A percentile compares a stretch with the other conserved stretches of the same genome.
phyloP scores from a whole-genome alignment of 192 early-diverging fungal species.

The Backusella westeae region DNA sequence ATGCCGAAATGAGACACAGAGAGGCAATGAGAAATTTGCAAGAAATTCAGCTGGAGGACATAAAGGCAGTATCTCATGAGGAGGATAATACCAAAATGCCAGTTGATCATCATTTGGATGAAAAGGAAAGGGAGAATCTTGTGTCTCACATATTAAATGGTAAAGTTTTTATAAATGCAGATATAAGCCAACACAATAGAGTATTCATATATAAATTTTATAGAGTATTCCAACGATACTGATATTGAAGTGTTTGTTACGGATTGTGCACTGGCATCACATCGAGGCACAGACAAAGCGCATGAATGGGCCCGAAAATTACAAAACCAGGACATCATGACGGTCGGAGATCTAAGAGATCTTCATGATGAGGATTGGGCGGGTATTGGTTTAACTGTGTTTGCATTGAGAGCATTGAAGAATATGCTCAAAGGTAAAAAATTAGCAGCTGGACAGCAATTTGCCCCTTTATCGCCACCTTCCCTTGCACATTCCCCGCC shows the following conservation, averaged over 20 bases:
- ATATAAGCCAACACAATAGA: too few species aligned
- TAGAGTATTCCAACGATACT: conserved; percentile 50
- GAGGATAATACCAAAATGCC: not conserved
- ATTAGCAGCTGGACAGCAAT: not conserved
- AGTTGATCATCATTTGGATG: not conserved
- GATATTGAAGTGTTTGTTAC: conserved; percentile 70
- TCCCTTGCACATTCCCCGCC: not conserved
- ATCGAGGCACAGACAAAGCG: conserved; percentile 69
- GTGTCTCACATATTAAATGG: not conserved
- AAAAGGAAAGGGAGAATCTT: not conserved
- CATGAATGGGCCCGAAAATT: conserved; percentile 70
- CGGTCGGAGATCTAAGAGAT: conserved; percentile 72
- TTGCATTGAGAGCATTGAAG: conserved; percentile 52
- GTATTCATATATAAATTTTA: not conserved
- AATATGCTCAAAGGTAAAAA: conserved; percentile 54
- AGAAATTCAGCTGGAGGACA: conserved; percentile 10
- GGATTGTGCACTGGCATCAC: conserved; percentile 61
- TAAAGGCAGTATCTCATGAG: not conserved
- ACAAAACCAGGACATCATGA: conserved; percentile 77
- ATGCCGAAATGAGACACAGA: conserved; percentile 19
- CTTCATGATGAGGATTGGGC: conserved; percentile 76
- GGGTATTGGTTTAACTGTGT: conserved; percentile 57
- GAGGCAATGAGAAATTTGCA: conserved; percentile 18
- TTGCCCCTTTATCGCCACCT: not conserved
- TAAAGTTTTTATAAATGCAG: not conserved